Evolutionary conservation across 2,329 filamentous ascomycete genomes (phyloP).

Genomic region (Cyphellophora attinorum): DNA sequence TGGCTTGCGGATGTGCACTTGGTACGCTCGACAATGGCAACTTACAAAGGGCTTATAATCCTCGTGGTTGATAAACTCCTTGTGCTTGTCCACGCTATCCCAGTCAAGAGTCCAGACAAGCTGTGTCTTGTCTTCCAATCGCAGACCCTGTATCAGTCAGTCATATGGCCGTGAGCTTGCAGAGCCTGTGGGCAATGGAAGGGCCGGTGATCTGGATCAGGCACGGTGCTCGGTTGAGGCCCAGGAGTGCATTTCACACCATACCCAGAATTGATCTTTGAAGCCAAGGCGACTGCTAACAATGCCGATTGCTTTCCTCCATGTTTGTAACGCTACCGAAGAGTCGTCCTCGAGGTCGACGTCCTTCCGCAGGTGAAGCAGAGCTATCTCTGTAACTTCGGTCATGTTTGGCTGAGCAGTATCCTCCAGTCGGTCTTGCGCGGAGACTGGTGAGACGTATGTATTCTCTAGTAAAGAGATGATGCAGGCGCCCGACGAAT

Average conservation of each 20-base stretch:
- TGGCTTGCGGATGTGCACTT: too few species aligned
- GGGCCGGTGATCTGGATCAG: neutral
- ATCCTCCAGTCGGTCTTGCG: neutral
- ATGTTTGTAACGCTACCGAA: neutral
- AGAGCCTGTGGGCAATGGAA: neutral
- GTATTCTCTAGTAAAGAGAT: neutral
- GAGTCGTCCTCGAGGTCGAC: neutral
- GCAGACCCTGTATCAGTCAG: neutral
- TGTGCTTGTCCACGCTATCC: conserved; percentile 3
- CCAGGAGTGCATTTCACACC: neutral
- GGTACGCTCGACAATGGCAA: too few species aligned
- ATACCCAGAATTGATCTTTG: conserved; percentile 4
- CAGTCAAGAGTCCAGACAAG: conserved; percentile 2
- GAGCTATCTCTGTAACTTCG: conserved; percentile 3
- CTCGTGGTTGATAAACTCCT: conserved; percentile 3
- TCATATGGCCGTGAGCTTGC: neutral
- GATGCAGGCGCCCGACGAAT: neutral
- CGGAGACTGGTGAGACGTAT: neutral
- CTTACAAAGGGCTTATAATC: neutral
- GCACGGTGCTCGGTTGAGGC: conserved; percentile 1
- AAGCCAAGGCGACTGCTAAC: conserved; percentile 2
- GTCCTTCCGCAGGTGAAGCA: conserved; percentile 1
- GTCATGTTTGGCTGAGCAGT: neutral
- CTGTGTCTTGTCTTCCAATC: neutral
- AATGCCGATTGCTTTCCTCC: conserved; percentile 1